These are phyloP conservation scores for Aegle marmelos DNA, from an alignment of 345 rosid genomes.

Conservation along the genomic window DNA sequence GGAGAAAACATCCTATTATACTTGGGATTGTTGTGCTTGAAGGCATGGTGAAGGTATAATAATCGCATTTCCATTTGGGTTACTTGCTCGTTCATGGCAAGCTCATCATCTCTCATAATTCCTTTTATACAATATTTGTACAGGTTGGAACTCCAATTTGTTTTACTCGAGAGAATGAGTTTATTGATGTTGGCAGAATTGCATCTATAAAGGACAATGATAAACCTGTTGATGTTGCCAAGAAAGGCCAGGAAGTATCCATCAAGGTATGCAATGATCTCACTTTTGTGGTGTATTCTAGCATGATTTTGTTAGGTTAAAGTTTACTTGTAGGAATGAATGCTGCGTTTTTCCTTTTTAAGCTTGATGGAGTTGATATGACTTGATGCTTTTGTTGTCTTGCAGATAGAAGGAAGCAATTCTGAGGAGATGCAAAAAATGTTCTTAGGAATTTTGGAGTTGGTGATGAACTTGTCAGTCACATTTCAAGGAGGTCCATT, in stretches of 20 bases:
- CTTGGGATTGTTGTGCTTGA: conserved; percentile 80
- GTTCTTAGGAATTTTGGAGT: conserved; percentile 74
- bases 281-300: neutral
- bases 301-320: neutral
- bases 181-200: conserved; percentile 81
- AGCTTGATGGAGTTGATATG: too few species aligned
- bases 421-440: conserved; percentile 80
- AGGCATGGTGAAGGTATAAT: conserved; percentile 72
- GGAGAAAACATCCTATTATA: conserved; percentile 81
- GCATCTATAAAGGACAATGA: conserved; percentile 75
- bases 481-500: conserved; percentile 67
- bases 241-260: conserved; percentile 80
- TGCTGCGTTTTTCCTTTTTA: neutral
- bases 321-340: neutral
- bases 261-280: conserved; percentile 14
- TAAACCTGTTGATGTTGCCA: conserved; percentile 69
- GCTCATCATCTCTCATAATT: neutral
- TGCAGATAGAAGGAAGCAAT: conserved; percentile 62
- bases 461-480: conserved; percentile 85
- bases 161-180: conserved; percentile 58
- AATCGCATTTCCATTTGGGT: neutral
- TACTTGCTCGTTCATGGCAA: too few species aligned
- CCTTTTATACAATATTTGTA: neutral
- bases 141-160: conserved; percentile 94
- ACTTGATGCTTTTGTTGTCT: conserved; percentile 1